A percentile compares a stretch with the other conserved stretches of the same genome.
Evolutionary conservation across 768 basidiomycete species (phyloP).

Genomic region (Exidia glandulosa): DNA sequence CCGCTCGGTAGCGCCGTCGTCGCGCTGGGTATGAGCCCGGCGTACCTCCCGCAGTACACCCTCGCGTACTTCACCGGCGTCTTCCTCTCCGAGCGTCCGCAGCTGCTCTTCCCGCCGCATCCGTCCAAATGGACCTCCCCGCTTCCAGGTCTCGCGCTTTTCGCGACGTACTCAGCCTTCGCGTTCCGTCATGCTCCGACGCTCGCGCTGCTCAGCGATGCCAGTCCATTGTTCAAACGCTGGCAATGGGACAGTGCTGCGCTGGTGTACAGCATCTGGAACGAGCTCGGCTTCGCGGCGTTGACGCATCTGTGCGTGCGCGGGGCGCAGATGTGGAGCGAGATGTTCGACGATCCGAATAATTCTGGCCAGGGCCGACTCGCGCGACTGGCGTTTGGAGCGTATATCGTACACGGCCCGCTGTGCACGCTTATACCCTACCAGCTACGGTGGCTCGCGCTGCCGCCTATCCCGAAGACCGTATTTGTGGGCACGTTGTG

Average conservation of each 20-base stretch:
- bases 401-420: neutral
- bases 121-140: neutral
- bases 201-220: neutral
- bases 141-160: neutral
- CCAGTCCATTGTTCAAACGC: neutral
- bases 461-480: neutral
- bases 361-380: neutral
- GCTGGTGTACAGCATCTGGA: neutral
- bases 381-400: neutral
- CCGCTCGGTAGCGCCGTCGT: neutral
- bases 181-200: neutral
- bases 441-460: neutral
- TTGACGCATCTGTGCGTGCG: neutral
- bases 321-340: neutral
- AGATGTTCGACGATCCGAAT: neutral
- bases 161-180: neutral
- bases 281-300: neutral
- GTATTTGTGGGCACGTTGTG: neutral
- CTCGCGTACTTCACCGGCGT: neutral
- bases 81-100: neutral
- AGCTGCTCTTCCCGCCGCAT: neutral
- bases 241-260: neutral
- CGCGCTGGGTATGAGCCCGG: neutral
- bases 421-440: neutral
- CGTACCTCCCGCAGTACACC: neutral